Percentiles rank a stretch among this genome's conserved stretches.
Conservation (phyloP, 768 basidiomycete genomes). For the Tylopilus vinaceipallidus region DNA sequence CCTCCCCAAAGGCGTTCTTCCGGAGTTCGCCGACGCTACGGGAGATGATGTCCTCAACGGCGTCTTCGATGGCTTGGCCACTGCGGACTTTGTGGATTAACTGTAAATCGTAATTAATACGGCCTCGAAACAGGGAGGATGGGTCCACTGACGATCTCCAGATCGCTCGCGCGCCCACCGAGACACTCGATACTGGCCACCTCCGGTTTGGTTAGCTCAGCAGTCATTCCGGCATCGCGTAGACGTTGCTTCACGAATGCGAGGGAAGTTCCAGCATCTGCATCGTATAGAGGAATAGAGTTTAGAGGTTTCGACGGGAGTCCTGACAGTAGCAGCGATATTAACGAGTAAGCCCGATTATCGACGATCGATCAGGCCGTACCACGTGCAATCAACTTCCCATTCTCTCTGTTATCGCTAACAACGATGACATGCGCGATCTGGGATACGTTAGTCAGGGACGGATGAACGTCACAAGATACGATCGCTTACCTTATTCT, state of each 20-base stretch:
- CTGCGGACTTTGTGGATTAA: constrained; percentile 82
- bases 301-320: constrained; percentile 82
- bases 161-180: constrained; percentile 88
- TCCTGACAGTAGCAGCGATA: constrained; percentile 42
- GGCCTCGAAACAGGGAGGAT: neutral
- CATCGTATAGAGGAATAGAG: constrained; percentile 79
- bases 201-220: constrained; percentile 56
- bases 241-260: constrained; percentile 81
- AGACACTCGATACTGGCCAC: constrained; percentile 63
- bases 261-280: constrained; percentile 76
- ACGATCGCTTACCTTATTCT: constrained; percentile 59
- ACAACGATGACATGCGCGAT: constrained; percentile 90
- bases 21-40: constrained; percentile 79
- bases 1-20: constrained; percentile 93
- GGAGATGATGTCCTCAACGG: constrained; percentile 86
- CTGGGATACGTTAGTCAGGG: constrained; percentile 36
- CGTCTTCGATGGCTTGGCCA: constrained; percentile 69
- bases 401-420: constrained; percentile 86
- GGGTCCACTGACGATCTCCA: constrained; percentile 63
- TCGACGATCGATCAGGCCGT: neutral
- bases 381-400: constrained; percentile 84
- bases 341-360: neutral
- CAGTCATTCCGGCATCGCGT: constrained; percentile 49
- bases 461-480: neutral
- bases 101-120: constrained; percentile 35